Percentiles rank a stretch among this genome's conserved stretches.
phyloP scores from a whole-genome alignment of 352 stramenopile species.

The Globisporangium spinosum region DNA sequence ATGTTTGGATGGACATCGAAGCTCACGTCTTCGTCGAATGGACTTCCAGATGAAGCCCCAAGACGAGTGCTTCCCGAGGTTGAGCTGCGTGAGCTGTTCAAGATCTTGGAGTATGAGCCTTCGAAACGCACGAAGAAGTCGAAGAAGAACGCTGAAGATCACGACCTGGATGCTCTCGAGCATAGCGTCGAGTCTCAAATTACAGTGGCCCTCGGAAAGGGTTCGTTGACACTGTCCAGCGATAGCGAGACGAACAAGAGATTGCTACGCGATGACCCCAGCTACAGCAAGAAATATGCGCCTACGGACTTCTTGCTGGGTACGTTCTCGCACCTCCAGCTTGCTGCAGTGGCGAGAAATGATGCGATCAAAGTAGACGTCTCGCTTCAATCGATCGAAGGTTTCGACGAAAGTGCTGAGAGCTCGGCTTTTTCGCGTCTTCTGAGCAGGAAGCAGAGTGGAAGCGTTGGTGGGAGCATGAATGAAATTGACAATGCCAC shows the following conservation, averaged over 20 bases:
- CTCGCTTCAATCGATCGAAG: conserved; percentile 84
- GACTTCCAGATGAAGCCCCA: conserved; percentile 25
- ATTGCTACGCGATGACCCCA: conserved; percentile 57
- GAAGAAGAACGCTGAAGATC: conserved; percentile 25
- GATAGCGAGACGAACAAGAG: conserved; percentile 69
- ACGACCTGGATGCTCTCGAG: conserved; percentile 27
- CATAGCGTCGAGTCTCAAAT: conserved; percentile 62
- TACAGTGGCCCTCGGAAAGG: conserved; percentile 67
- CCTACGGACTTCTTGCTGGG: conserved; percentile 75
- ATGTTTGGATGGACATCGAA: conserved; percentile 86
- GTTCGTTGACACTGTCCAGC: conserved; percentile 70
- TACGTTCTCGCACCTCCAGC: conserved; percentile 74
- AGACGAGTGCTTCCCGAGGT: conserved; percentile 69
- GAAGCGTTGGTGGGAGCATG: conserved; percentile 25
- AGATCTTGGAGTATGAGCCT: conserved; percentile 83
- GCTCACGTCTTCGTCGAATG: conserved; percentile 34
- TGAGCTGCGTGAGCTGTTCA: conserved; percentile 83
- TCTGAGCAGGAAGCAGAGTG: conserved; percentile 61
- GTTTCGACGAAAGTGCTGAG: conserved; percentile 84
- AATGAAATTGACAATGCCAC: conserved; percentile 59
- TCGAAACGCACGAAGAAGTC: conserved; percentile 59
- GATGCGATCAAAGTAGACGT: conserved; percentile 78
- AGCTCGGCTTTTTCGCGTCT: conserved; percentile 78
- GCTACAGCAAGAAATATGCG: conserved; percentile 60
- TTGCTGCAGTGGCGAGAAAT: conserved; percentile 61